phyloP scores from a whole-genome alignment of 192 early-diverging fungal genomes.

The Backusella parvicylindrica region DNA sequence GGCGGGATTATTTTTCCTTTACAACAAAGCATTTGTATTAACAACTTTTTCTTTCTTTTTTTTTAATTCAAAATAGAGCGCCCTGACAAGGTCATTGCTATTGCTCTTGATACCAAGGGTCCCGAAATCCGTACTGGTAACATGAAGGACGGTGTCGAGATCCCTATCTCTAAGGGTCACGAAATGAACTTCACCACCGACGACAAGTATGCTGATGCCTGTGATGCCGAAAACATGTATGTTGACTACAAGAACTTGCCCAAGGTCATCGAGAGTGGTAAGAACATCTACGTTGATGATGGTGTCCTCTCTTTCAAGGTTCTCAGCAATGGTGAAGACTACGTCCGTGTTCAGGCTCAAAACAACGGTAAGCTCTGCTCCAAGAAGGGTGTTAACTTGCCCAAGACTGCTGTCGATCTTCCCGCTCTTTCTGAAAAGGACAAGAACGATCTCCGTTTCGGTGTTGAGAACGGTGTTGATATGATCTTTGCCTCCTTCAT shows the following conservation, averaged over 20 bases:
- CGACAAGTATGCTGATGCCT: constrained; percentile 50
- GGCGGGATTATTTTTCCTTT: neutral
- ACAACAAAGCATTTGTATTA: neutral
- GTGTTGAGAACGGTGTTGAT: constrained; percentile 85
- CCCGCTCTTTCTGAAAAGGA: constrained; percentile 91
- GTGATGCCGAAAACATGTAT: constrained; percentile 57
- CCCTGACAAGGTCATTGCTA: constrained; percentile 51
- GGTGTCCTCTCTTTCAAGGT: constrained; percentile 93
- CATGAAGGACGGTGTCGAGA: constrained; percentile 56
- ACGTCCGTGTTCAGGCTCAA: constrained; percentile 60
- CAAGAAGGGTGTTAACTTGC: constrained; percentile 93
- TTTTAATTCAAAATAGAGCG: constrained; percentile 10
- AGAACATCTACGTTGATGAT: constrained; percentile 84
- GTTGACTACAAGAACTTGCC: constrained; percentile 76
- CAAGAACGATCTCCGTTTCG: constrained; percentile 81
- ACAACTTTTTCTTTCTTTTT: neutral
- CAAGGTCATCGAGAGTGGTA: constrained; percentile 63
- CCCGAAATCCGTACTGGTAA: constrained; percentile 77
- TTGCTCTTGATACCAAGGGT: constrained; percentile 81
- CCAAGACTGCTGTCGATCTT: constrained; percentile 79
- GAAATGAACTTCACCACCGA: constrained; percentile 69
- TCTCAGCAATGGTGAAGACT: constrained; percentile 53
- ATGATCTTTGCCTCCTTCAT: constrained; percentile 95
- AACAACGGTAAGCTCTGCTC: constrained; percentile 80
- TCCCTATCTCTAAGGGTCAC: constrained; percentile 64